Percentiles rank a stretch among this genome's conserved stretches.
phyloP scores from a whole-genome alignment of 805 yeast species.

The Sugiyamaella lignohabitans region DNA sequence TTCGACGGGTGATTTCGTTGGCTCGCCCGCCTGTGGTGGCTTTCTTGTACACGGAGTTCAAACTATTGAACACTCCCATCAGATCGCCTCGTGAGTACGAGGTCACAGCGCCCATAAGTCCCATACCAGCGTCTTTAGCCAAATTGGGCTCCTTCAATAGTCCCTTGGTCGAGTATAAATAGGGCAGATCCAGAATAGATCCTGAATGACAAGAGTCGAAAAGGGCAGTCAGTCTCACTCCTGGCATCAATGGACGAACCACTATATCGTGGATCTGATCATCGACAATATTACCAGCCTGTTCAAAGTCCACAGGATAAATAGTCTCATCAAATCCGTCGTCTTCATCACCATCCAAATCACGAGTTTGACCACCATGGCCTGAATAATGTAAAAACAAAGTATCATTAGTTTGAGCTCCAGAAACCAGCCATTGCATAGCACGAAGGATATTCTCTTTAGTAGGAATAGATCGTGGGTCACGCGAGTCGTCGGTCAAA shows the following conservation, averaged over 20 bases:
- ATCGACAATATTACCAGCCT: constrained; percentile 62
- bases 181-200: constrained; percentile 74
- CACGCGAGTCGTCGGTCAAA: constrained; percentile 34
- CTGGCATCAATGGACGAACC: constrained; percentile 64
- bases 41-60: constrained; percentile 32
- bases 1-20: constrained; percentile 40
- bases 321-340: constrained; percentile 68
- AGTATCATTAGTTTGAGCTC: constrained; percentile 70
- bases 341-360: constrained; percentile 66
- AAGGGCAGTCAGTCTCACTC: constrained; percentile 70
- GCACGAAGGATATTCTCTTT: constrained; percentile 66
- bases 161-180: constrained; percentile 75
- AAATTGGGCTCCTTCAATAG: constrained; percentile 74
- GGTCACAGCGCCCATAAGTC: constrained; percentile 51
- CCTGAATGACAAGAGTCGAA: constrained; percentile 88
- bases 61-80: constrained; percentile 39
- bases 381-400: constrained; percentile 81
- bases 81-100: constrained; percentile 59
- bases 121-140: constrained; percentile 67
- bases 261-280: constrained; percentile 66
- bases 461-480: constrained; percentile 48
- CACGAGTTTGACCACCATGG: constrained; percentile 73
- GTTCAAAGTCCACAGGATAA: constrained; percentile 67
- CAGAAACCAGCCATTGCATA: constrained; percentile 73
- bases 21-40: constrained; percentile 34